Evolutionary conservation across 306 rosid species (phyloP), one percentile per base, ranked within the genome.

Genomic region (Cicer bijugum): DNA sequence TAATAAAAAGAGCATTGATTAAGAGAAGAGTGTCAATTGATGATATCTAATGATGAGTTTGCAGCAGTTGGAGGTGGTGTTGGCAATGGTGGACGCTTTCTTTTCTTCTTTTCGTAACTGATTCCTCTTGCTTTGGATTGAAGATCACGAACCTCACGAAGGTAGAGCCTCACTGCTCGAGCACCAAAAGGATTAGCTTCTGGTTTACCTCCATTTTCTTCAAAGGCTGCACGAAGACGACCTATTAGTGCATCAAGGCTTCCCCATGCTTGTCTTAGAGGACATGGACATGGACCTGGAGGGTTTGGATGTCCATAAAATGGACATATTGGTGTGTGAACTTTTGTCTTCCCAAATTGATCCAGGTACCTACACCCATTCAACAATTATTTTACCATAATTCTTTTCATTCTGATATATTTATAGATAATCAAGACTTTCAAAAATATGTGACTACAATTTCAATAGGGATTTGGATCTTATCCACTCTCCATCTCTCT

Each of bases 241-340:
- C 98, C 99, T 57, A 95, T 92, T 15, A 95, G 97, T 0, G 99
- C 97, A 4, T 95, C 99, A 0, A 95, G 97, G 77, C 99, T 95
- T 0, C 99, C 99, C 99, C 99, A 95, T 0, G 99, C 99, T 77
- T 95, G 99, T 1, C 96, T 71, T 0, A 95, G 93, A 16, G 99
- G 99, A 75, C 99, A 95, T n/a, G 96, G 99, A 73, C 99, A 95
- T 0, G 99, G 99, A 1, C 97, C 99, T 0, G 99, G 99, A 0
- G 99, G 99, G 68, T 87, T 91, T 0, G 99, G 99, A 62, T 91
- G 97, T 0, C 99, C 99, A 51, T 82, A 95, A 42, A 95, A 95
- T 7, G 97, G 97, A 74, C 99, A 95, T 58, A 95, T 88, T 37
- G 96, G 96, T 8, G 90, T 78, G 84, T 95, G 99, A 17, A 95